Evolutionary conservation across 2,329 filamentous ascomycete genomes (phyloP).

Genomic region (Fusarium staphyleae): DNA sequence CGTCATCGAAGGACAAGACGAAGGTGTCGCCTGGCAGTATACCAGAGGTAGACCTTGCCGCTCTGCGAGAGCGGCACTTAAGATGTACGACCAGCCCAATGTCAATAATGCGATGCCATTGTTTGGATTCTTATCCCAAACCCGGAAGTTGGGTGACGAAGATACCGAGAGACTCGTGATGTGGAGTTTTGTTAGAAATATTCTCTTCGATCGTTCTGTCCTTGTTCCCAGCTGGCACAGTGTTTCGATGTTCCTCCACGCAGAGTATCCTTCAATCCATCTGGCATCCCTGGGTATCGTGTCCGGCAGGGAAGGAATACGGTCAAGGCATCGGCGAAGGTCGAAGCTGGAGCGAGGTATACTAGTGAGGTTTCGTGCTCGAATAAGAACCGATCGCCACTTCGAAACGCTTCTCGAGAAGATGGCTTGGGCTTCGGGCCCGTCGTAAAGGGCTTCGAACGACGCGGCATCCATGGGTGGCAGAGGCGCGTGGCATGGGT

Average conservation of each 20-base stretch:
- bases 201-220: neutral
- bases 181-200: neutral
- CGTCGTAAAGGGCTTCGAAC: neutral
- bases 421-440: neutral
- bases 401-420: neutral
- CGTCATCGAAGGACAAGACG: neutral
- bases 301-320: neutral
- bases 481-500: too few species aligned
- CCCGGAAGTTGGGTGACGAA: neutral
- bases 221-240: neutral
- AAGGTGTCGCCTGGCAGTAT: neutral
- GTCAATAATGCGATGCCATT: constrained; percentile 6
- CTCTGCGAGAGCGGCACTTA: neutral
- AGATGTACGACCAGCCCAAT: neutral
- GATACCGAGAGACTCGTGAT: neutral
- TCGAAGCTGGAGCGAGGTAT: neutral
- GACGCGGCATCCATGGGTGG: neutral
- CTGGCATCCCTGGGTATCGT: neutral
- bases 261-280: neutral
- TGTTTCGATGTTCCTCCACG: neutral
- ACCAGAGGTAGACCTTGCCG: neutral
- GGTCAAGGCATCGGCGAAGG: neutral
- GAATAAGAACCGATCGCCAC: neutral
- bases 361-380: neutral
- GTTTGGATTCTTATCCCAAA: neutral